Conservation (phyloP, 2,329 filamentous ascomycete genomes). For the Trichophyton rubrum region DNA sequence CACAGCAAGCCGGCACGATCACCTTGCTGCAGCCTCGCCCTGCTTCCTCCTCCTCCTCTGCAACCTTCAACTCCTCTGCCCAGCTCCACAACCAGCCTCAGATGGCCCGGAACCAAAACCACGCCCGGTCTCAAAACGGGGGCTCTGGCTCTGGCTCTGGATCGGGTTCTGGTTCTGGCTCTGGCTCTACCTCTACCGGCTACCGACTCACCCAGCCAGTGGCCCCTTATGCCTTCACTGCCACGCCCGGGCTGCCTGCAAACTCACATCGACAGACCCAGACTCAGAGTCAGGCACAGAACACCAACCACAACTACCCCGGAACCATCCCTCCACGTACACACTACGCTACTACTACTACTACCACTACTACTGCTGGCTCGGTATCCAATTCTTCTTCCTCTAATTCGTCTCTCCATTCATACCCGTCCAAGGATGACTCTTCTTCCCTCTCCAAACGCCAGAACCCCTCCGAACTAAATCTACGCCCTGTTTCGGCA, state of each 20-base stretch:
- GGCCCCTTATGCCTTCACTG: conserved; percentile 65
- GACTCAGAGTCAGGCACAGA: conserved; percentile 29
- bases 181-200: conserved; percentile 1
- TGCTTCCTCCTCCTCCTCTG: conserved; percentile 45
- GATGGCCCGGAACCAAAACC: conserved; percentile 24
- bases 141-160: conserved; percentile 9
- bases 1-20: conserved; percentile 60
- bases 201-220: conserved; percentile 41
- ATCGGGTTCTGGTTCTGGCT: no score
- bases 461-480: conserved; percentile 25
- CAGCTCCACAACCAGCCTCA: conserved; percentile 17
- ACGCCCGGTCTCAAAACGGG: conserved; percentile 34
- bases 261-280: conserved; percentile 42
- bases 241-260: conserved; percentile 50
- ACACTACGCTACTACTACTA: conserved; percentile 21
- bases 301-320: conserved; percentile 30
- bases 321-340: conserved; percentile 26
- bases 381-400: conserved; percentile 43
- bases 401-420: conserved; percentile 37
- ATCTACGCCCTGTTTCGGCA: conserved; percentile 35
- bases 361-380: conserved; percentile 29
- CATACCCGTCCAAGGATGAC: conserved; percentile 39
- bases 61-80: conserved; percentile 19
- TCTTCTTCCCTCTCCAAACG: conserved; percentile 31
- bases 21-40: conserved; percentile 66